Evolutionary conservation across 345 rosid genomes (phyloP), one percentile per base, ranked within the genome.

Genomic region (Ceriops decandra): DNA sequence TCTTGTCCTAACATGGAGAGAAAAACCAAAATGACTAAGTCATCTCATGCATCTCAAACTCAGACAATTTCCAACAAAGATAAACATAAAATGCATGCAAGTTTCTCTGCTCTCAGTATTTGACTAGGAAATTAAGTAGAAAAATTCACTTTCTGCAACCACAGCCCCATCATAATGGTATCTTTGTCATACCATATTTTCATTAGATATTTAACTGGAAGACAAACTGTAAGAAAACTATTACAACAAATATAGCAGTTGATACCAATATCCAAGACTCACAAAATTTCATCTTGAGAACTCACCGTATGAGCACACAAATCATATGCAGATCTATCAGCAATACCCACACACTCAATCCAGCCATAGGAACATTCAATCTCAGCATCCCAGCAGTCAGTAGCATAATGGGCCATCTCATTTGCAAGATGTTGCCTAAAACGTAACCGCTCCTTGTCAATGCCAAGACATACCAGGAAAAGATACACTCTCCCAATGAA

Each of bases 361-460:
- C 97, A 93, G 27, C 98, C 97, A 76, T 93, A 91, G 0, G 97
- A 87, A 63, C 89, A 72, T 74, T 93, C 98, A 30, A 93, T 93
- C 83, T 93, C 98, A 51, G 97, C 98, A 78, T 91, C 98, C 98
- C 98, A 93, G 76, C 97, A 93, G 64, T 51, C 96, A 78, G 96
- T 88, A 4, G 96, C 98, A 77, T 92, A 92, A 74, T 92, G 98
- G 22, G 98, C 98, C 96, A 92, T 92, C 77, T 92, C 98, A 70
- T 89, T 92, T 51, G 98, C 88, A 54, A 92, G 87, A 72, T 89
- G 98, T 72, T 89, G 96, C 51, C 96, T 82, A 80, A 92, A 92
- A 28, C 90, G 89, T 68, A 92, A 71, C 1, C 96, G 84, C 5
- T 76, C 84, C 76, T 82, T 86, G 78, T 86, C 89, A 61, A 89